These are phyloP conservation scores for Quercus glauca DNA, from an alignment of 306 rosid species.

Conservation along the genomic window DNA sequence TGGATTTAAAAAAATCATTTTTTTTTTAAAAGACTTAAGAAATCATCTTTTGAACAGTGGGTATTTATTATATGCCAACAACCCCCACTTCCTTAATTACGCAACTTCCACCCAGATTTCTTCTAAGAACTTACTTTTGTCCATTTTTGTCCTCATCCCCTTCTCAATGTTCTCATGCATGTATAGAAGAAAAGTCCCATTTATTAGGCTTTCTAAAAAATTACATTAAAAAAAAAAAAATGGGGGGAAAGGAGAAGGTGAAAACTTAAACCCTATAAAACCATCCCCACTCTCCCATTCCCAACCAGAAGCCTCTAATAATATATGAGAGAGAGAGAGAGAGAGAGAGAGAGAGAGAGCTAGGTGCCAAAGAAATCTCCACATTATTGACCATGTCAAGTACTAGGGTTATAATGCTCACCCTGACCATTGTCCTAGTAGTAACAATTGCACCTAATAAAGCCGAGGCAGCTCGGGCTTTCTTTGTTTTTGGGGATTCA, in stretches of 20 bases:
- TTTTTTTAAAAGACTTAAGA: no score
- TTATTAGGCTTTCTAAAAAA: background rate
- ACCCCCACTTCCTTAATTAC: background rate
- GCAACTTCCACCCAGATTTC: no score
- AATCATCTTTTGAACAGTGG: background rate
- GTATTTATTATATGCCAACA: background rate
- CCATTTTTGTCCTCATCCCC: background rate
- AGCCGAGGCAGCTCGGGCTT: conserved; percentile 35
- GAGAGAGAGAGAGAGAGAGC: no score
- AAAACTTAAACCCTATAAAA: background rate
- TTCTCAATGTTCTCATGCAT: background rate
- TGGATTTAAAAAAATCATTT: no score
- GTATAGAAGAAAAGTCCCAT: background rate
- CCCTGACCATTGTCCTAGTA: background rate
- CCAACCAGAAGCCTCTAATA: background rate
- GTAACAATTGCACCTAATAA: background rate
- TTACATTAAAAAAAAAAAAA: background rate
- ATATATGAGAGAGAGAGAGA: no score
- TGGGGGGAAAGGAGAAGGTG: background rate
- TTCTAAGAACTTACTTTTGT: background rate
- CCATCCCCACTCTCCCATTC: background rate
- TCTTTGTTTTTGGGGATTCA: conserved; percentile 57
- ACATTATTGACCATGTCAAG: background rate
- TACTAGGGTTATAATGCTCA: background rate
- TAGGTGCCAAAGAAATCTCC: background rate